These are phyloP conservation scores for Lactifluus hygrophoroides DNA, from an alignment of 768 basidiomycete species.

Conservation along the genomic window DNA sequence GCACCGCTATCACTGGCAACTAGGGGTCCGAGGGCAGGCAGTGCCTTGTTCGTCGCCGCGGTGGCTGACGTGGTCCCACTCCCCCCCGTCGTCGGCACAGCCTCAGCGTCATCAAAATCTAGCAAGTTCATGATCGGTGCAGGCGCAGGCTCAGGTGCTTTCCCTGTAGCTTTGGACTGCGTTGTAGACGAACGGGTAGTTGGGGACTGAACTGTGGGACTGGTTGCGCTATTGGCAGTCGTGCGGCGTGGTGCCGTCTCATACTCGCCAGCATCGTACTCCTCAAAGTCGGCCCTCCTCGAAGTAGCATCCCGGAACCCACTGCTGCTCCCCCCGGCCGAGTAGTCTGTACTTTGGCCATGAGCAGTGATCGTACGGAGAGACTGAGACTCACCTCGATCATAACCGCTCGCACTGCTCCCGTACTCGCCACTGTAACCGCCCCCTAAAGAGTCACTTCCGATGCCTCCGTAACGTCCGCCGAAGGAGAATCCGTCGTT, in stretches of 20 bases:
- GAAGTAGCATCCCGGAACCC: conserved; percentile 53
- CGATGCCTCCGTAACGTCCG: conserved; percentile 63
- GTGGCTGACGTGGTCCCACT: conserved; percentile 20
- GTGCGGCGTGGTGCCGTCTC: conserved; percentile 44
- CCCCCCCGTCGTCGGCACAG: conserved; percentile 22
- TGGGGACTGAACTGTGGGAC: conserved; percentile 27
- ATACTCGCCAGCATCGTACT: conserved; percentile 95
- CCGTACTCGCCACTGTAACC: conserved; percentile 33
- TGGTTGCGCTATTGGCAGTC: conserved; percentile 29
- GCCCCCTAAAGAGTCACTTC: conserved; percentile 36
- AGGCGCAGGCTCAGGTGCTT: conserved; percentile 38
- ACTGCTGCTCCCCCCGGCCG: conserved; percentile 34
- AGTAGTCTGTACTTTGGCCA: conserved; percentile 11
- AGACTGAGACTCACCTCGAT: conserved; percentile 24
- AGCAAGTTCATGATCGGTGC: conserved; percentile 54
- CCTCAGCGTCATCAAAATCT: conserved; percentile 65
- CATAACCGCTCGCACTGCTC: conserved; percentile 33
- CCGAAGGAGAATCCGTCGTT: conserved; percentile 69
- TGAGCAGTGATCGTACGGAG: conserved; percentile 1
- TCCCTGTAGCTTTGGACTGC: conserved; percentile 14
- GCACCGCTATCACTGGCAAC: conserved; percentile 23
- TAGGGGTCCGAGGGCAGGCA: conserved; percentile 36
- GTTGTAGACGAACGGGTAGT: conserved; percentile 26
- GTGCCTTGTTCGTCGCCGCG: conserved; percentile 40
- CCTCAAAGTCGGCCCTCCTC: conserved; percentile 60